Conservation (phyloP, 2,329 filamentous ascomycete species). For the Dactylellina haptotyla region DNA sequence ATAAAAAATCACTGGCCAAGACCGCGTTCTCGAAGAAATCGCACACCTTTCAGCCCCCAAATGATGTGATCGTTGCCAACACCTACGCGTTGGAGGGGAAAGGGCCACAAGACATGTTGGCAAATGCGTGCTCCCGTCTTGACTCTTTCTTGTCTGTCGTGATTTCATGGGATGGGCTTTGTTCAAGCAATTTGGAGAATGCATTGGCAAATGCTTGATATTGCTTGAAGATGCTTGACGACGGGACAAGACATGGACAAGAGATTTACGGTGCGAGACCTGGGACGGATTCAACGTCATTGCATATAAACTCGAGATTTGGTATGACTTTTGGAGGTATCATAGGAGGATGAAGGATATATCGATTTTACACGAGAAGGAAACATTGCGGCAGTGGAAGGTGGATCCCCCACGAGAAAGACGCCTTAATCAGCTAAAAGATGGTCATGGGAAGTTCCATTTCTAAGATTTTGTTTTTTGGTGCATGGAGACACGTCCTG, state of each 20-base stretch:
- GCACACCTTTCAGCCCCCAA: slow-evolving; percentile 34
- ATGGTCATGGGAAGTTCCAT: no score
- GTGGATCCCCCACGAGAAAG: no score
- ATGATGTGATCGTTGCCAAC: slow-evolving; percentile 35
- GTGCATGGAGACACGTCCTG: no score
- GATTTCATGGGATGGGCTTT: neutral
- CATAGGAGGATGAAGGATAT: neutral
- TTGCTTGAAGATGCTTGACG: slow-evolving; percentile 7
- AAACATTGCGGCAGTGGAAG: no score
- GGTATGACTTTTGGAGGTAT: no score
- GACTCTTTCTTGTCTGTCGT: neutral
- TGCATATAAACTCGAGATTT: slow-evolving; percentile 1
- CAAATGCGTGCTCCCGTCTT: slow-evolving; percentile 14
- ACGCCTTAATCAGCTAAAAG: no score
- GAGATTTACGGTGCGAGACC: slow-evolving; percentile 1
- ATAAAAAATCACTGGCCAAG: slow-evolving; percentile 14
- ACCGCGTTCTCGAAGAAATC: neutral
- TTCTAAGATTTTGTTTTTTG: no score
- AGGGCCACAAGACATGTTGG: slow-evolving; percentile 11
- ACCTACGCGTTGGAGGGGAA: neutral
- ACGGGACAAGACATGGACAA: slow-evolving; percentile 51
- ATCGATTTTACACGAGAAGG: neutral
- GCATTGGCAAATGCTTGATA: slow-evolving; percentile 52
- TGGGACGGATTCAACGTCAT: slow-evolving; percentile 12
- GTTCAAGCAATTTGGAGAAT: slow-evolving; percentile 25